phyloP scores from a whole-genome alignment of 169 alveolate species.

The Perkinsus olseni region DNA sequence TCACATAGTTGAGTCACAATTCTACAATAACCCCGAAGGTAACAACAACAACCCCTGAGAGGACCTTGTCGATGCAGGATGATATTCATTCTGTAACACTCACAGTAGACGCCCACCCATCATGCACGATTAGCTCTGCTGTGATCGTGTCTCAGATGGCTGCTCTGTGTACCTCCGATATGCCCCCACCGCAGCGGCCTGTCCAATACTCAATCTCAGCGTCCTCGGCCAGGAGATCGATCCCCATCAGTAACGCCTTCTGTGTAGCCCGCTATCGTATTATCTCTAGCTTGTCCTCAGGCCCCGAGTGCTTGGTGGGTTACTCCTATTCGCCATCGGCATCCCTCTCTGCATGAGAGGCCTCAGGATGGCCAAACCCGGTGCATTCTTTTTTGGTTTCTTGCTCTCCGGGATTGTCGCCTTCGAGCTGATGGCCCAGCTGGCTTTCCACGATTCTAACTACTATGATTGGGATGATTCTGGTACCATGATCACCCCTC shows the following conservation, averaged over 20 bases:
- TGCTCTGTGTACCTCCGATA: neutral
- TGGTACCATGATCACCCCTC: neutral
- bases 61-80: too few species aligned
- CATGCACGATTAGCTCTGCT: too few species aligned
- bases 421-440: neutral
- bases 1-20: neutral
- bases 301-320: neutral
- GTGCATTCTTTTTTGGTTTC: neutral
- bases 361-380: neutral
- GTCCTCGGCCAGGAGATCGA: neutral
- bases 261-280: neutral
- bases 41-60: too few species aligned
- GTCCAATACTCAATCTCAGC: neutral
- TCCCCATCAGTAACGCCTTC: neutral
- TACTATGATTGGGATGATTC: neutral
- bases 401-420: neutral
- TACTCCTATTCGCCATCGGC: neutral
- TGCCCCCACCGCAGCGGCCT: neutral
- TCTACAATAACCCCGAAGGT: neutral
- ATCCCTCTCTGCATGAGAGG: neutral
- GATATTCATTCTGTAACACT: too few species aligned
- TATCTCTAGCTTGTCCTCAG: neutral
- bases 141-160: neutral
- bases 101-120: too few species aligned
- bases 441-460: neutral